Conservation (phyloP, 768 basidiomycete genomes). For the Mycena latifolia region DNA sequence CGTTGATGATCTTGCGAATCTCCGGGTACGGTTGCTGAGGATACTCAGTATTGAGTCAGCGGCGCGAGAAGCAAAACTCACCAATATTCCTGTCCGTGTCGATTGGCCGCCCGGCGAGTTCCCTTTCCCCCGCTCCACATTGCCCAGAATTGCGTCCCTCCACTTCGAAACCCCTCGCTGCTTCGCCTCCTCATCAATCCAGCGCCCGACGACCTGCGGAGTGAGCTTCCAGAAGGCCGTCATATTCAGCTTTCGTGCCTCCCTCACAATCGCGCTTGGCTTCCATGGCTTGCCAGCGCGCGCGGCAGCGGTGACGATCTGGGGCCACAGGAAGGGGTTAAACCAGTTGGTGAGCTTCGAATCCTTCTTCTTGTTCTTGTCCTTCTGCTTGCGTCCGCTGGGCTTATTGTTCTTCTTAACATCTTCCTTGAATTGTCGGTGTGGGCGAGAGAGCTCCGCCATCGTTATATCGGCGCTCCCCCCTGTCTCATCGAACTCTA, state of each 20-base stretch:
- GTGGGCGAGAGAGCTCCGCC: conserved; percentile 31
- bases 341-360: conserved; percentile 30
- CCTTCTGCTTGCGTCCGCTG: conserved; percentile 20
- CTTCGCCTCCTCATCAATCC: conserved; percentile 22
- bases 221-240: conserved; percentile 1
- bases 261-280: conserved; percentile 13
- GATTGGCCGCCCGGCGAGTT: conserved; percentile 9
- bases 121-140: neutral
- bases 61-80: neutral
- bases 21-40: conserved; percentile 9
- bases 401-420: conserved; percentile 7
- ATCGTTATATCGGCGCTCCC: no score
- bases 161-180: conserved; percentile 1
- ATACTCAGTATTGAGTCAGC: neutral
- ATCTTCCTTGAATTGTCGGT: conserved; percentile 25
- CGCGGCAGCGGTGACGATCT: conserved; percentile 17
- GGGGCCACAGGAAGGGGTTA: conserved; percentile 21
- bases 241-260: conserved; percentile 7
- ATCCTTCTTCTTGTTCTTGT: neutral
- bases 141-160: neutral
- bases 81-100: neutral
- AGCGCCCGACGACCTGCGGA: conserved; percentile 26
- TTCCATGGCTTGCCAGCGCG: conserved; percentile 10
- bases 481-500: neutral
- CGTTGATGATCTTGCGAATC: conserved; percentile 28